Percentiles rank a stretch among this genome's conserved stretches.
phyloP scores from a whole-genome alignment of 305 asterid genomes.

The Rubia balearica region DNA sequence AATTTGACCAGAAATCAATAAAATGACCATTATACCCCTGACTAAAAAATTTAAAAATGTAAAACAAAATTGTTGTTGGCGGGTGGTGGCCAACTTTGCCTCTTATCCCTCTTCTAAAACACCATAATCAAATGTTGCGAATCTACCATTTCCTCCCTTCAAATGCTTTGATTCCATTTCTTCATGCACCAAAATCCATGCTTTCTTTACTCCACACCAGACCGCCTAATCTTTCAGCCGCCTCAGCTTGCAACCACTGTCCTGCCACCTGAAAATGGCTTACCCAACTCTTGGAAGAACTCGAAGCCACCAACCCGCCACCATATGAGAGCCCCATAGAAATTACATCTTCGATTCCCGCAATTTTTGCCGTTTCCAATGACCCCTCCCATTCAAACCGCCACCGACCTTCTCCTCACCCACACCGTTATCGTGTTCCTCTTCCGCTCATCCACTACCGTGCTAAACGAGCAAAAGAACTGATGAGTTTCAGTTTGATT shows the following conservation, averaged over 20 bases:
- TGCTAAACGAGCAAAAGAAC: constrained; percentile 64
- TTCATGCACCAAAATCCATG: constrained; percentile 6
- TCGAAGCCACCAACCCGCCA: constrained; percentile 20
- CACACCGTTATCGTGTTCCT: constrained; percentile 61
- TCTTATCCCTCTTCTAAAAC: constrained; percentile 13
- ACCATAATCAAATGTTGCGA: constrained; percentile 29
- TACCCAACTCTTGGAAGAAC: constrained; percentile 38
- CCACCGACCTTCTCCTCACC: constrained; percentile 73
- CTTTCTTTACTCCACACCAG: constrained; percentile 7
- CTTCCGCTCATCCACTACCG: constrained; percentile 78
- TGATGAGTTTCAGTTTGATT: constrained; percentile 24
- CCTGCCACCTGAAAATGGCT: constrained; percentile 26
- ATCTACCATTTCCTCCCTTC: constrained; percentile 32
- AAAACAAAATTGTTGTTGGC: no score
- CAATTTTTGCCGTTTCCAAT: constrained; percentile 37
- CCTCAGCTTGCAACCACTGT: constrained; percentile 27
- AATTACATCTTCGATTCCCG: constrained; percentile 38
- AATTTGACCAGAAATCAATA: no score
- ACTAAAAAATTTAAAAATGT: no score
- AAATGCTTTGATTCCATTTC: constrained; percentile 14
- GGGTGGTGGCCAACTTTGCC: no score
- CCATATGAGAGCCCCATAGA: constrained; percentile 48
- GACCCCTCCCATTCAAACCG: constrained; percentile 54
- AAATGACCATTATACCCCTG: no score
- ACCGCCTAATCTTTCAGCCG: constrained; percentile 17